phyloP scores from a whole-genome alignment of 768 basidiomycete species.

The Lactarius indigo region DNA sequence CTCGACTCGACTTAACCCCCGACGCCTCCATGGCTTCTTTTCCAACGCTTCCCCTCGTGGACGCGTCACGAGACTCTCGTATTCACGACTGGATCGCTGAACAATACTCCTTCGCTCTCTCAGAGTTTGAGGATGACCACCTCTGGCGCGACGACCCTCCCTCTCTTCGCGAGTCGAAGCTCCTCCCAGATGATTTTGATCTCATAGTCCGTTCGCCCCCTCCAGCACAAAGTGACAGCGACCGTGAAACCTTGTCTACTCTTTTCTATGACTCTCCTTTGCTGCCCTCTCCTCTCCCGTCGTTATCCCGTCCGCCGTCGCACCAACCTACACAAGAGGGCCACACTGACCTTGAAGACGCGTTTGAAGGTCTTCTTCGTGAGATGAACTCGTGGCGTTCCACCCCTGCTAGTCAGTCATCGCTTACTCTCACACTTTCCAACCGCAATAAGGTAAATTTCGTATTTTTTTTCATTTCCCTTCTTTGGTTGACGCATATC shows the following conservation, averaged over 20 bases:
- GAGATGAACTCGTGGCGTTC: conserved; percentile 33
- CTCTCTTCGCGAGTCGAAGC: conserved; percentile 26
- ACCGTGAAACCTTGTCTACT: conserved; percentile 11
- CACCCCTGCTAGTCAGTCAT: conserved; percentile 1
- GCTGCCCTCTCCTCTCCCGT: conserved; percentile 28
- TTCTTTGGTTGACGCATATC: not conserved
- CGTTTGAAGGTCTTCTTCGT: conserved; percentile 36
- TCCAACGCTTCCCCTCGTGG: conserved; percentile 19
- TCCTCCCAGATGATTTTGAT: conserved; percentile 24
- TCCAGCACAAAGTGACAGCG: conserved; percentile 1
- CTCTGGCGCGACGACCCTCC: conserved; percentile 18
- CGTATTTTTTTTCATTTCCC: not conserved
- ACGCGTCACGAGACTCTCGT: conserved; percentile 25
- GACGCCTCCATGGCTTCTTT: conserved; percentile 21
- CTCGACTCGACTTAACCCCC: not conserved
- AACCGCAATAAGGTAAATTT: conserved; percentile 24
- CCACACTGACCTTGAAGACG: conserved; percentile 34
- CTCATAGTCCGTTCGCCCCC: conserved; percentile 1
- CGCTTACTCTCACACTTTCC: conserved; percentile 11
- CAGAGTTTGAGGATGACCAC: conserved; percentile 18
- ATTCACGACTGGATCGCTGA: conserved; percentile 28
- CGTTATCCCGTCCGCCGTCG: not conserved
- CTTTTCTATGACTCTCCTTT: conserved; percentile 37
- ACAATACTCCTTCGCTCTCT: conserved; percentile 26
- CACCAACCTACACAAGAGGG: conserved; percentile 24